These are phyloP conservation scores for Podila horticola DNA, from an alignment of 192 early-diverging fungal species.

Conservation along the genomic window DNA sequence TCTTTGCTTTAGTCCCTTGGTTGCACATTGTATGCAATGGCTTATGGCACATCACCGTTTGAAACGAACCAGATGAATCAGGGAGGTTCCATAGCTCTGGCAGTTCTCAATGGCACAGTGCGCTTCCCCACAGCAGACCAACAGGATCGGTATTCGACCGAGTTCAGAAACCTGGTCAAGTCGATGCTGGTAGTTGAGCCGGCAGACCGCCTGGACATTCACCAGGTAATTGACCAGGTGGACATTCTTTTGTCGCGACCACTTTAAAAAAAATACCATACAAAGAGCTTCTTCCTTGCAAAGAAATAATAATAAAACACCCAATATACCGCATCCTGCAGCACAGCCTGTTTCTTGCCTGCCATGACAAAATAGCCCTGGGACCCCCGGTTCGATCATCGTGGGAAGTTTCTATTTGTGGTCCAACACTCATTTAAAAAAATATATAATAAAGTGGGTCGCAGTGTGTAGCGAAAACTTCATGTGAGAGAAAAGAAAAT, in stretches of 20 bases:
- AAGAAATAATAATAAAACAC: too few relatives aligned
- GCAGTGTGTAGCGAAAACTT: too few relatives aligned
- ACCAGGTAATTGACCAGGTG: constrained; percentile 56
- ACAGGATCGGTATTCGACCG: constrained; percentile 61
- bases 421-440: too few relatives aligned
- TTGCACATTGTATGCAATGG: constrained; percentile 78
- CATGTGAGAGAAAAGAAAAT: too few relatives aligned
- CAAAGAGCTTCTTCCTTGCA: too few relatives aligned
- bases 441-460: too few relatives aligned
- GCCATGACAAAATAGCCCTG: too few relatives aligned
- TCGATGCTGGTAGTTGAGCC: constrained; percentile 73
- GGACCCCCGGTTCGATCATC: too few relatives aligned
- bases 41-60: constrained; percentile 76
- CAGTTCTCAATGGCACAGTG: constrained; percentile 74
- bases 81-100: constrained; percentile 77
- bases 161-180: constrained; percentile 63
- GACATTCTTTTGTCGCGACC: constrained; percentile 31
- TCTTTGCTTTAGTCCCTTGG: constrained; percentile 63
- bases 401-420: too few relatives aligned
- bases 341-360: too few relatives aligned
- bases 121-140: constrained; percentile 55
- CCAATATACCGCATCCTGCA: too few relatives aligned
- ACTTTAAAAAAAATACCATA: constrained; percentile 1
- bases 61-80: constrained; percentile 71
- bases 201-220: constrained; percentile 65